Evolutionary conservation across 352 stramenopile genomes (phyloP), one percentile per base, ranked within the genome.

Genomic region (Pelagophyceae sp.): DNA sequence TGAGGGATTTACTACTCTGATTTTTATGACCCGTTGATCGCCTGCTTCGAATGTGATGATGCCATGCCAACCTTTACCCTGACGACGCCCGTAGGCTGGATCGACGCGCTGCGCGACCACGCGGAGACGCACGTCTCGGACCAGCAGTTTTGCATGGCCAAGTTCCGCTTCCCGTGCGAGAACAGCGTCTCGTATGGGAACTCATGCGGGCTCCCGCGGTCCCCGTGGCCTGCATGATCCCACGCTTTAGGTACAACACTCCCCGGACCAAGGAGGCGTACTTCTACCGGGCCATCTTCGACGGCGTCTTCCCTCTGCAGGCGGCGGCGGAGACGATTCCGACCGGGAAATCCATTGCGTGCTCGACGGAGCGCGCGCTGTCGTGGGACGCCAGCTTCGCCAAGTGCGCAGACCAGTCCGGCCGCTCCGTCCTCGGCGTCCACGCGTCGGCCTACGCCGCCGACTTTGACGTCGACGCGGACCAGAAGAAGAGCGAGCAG

Each of bases 161-260:
- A 84, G 33, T 25, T 37, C 72, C 67, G 31, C 20, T n/a, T n/a
- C n/a, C n/a, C n/a, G n/a, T n/a, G n/a, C n/a, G n/a, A n/a, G n/a
- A n/a, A n/a, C n/a, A n/a, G n/a, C n/a, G n/a, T n/a, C n/a, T n/a
- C n/a, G n/a, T n/a, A n/a, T n/a, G n/a, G n/a, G n/a, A 17, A n/a
- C 72, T 77, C 38, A 32, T 89, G 83, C 89, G 90, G 82, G 85
- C 84, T 32, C 88, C 93, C 83, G 93, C 95, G 11, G 84, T 89
- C 79, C 94, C n/a, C n/a, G 97, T 64, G 85, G 97, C 33, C n/a
- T n/a, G n/a, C n/a, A n/a, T n/a, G n/a, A n/a, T n/a, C n/a, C n/a
- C n/a, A n/a, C n/a, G 45, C 45, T 99, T 98, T 88, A 94, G 95
- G 38, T 90, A 98, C 90, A 98, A 99, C 89, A 98, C 96, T 40